phyloP scores from a whole-genome alignment of 441 rosid species.

The Melastoma candidum region DNA sequence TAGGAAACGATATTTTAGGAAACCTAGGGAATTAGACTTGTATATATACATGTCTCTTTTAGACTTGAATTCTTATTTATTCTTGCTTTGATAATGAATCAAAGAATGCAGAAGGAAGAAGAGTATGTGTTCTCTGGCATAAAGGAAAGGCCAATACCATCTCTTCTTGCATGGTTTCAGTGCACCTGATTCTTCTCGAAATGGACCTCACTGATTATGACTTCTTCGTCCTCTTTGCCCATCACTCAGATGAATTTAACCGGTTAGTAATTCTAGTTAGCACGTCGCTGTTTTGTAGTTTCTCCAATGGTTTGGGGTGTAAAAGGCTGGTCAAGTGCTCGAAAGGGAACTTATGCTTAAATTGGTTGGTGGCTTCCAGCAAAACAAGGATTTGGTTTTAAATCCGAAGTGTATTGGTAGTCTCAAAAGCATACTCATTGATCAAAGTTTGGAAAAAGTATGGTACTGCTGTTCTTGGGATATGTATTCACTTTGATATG shows the following conservation, averaged over 20 bases:
- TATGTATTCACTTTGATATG: background rate
- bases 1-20: too few relatives aligned
- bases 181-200: conserved; percentile 83
- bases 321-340: conserved; percentile 75
- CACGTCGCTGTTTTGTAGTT: conserved; percentile 1
- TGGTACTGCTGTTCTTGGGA: conserved; percentile 1
- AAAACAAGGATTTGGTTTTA: conserved; percentile 49
- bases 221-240: conserved; percentile 83
- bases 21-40: too few relatives aligned
- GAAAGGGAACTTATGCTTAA: conserved; percentile 88
- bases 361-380: conserved; percentile 81
- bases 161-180: conserved; percentile 77
- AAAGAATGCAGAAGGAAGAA: conserved; percentile 70
- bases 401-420: conserved; percentile 74
- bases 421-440: conserved; percentile 57
- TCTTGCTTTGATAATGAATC: conserved; percentile 8
- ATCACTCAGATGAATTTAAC: conserved; percentile 90
- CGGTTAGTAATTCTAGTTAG: conserved; percentile 42
- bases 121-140: conserved; percentile 78
- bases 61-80: background rate
- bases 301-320: conserved; percentile 2
- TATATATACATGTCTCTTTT: too few relatives aligned
- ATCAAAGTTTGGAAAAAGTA: conserved; percentile 82
- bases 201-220: conserved; percentile 71
- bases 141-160: conserved; percentile 74